Percentiles rank a stretch among this genome's conserved stretches.
phyloP scores from a whole-genome alignment of 441 rosid species.

The Euphorbia corollata region DNA sequence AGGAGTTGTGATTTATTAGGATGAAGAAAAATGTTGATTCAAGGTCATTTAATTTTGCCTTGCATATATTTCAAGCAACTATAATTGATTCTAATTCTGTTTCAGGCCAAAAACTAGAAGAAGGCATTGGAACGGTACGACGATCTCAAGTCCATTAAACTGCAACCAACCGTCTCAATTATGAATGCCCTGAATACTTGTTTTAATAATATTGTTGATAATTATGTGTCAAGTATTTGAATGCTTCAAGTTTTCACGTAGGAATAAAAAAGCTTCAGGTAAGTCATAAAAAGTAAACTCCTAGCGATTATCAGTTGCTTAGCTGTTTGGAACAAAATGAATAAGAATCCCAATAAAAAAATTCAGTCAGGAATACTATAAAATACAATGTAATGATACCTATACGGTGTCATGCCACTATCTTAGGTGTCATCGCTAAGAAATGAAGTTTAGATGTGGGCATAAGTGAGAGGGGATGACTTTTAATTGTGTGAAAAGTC shows the following conservation, averaged over 20 bases:
- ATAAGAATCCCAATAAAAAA: too few species aligned
- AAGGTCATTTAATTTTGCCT: not conserved
- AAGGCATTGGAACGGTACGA: conserved; percentile 72
- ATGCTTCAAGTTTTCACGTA: not conserved
- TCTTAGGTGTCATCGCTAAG: too few species aligned
- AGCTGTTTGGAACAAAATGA: not conserved
- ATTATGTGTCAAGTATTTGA: not conserved
- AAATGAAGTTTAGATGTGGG: too few species aligned
- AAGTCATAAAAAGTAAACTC: not conserved
- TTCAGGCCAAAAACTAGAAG: conserved; percentile 75
- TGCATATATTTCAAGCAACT: not conserved
- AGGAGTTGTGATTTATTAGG: not conserved
- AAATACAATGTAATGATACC: too few species aligned
- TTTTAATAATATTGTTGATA: too few species aligned
- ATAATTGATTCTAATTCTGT: conserved; percentile 8
- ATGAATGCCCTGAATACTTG: conserved; percentile 84
- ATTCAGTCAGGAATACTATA: too few species aligned
- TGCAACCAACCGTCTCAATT: conserved; percentile 67
- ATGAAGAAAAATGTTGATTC: not conserved
- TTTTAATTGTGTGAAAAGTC: too few species aligned
- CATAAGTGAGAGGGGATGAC: too few species aligned
- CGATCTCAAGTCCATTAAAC: conserved; percentile 49
- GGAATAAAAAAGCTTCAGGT: not conserved
- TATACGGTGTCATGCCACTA: too few species aligned
- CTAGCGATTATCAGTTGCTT: not conserved